Evolutionary conservation across 2,329 filamentous ascomycete genomes (phyloP), one percentile per base, ranked within the genome.

Genomic region (Gyromitra esculenta): DNA sequence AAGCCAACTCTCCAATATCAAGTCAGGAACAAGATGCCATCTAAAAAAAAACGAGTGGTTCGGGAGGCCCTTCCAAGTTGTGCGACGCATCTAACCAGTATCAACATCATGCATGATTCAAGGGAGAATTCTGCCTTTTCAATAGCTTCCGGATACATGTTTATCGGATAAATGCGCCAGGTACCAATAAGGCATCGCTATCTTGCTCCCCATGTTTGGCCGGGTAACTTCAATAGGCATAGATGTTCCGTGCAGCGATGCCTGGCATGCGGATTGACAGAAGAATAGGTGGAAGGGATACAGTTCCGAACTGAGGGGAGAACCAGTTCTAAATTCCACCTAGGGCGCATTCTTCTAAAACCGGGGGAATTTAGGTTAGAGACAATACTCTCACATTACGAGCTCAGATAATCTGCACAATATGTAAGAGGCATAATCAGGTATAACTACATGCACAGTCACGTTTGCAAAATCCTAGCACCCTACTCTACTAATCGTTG

Each of bases 21-120:
- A 71, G 52, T 37, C 72, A 75, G 72, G 66, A 71, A 75, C 72
- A 74, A 48, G 64, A n/a, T 13, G 57, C 41, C 56, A 62, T 65
- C 54, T 63, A 45, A 62, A 71, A 43, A 43, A 43, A 37, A 59
- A 50, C 63, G 45, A 15, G 57, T 57, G 25, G 37, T 9, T n/a
- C 31, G 52, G 52, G 48, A 63, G 37, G 59, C 39, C 37, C 50
- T 72, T 54, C 50, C 48, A 74, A 64, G 66, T 52, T 65, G 65
- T 74, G 71, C 63, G 35, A 63, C 64, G 59, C 54, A 54, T 41
- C 72, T 71, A 69, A 54, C 56, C 43, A 37, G 15, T 54, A 67
- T 39, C 50, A 65, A 45, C 43, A 64, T 41, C 72, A 18, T 74
- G 48, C 65, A 69, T 63, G 62, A 11, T 13, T 52, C 37, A 35